phyloP scores from a whole-genome alignment of 768 basidiomycete genomes.

The Boletellus ananas region DNA sequence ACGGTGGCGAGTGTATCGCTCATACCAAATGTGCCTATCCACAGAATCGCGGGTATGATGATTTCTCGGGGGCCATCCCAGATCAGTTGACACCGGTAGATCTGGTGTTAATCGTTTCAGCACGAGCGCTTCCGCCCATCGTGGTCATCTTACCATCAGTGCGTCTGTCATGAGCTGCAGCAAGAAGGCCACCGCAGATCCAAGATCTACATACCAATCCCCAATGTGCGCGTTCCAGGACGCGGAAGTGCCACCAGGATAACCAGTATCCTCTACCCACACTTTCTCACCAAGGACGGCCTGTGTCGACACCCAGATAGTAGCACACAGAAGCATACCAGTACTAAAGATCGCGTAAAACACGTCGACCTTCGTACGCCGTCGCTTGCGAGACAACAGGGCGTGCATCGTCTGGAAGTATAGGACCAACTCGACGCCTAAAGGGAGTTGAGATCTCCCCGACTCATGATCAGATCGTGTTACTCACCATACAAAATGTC shows the following conservation, averaged over 20 bases:
- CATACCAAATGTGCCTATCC: constrained; percentile 27
- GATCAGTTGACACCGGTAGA: constrained; percentile 38
- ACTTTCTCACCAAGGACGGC: constrained; percentile 20
- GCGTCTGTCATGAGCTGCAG: constrained; percentile 37
- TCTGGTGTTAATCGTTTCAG: constrained; percentile 22
- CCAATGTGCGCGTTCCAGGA: constrained; percentile 6
- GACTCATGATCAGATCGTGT: not conserved
- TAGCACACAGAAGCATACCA: constrained; percentile 23
- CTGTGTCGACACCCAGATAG: constrained; percentile 23
- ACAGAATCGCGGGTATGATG: constrained; percentile 18
- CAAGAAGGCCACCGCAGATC: constrained; percentile 24
- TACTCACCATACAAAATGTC: constrained; percentile 12
- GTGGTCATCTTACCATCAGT: constrained; percentile 31
- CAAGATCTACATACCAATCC: constrained; percentile 25
- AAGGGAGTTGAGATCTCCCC: not conserved
- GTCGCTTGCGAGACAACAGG: not conserved
- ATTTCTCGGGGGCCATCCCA: constrained; percentile 22
- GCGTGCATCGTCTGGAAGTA: constrained; percentile 14
- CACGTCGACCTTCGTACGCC: not conserved
- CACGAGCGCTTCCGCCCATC: not conserved
- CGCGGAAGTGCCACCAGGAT: constrained; percentile 27
- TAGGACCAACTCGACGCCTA: not conserved
- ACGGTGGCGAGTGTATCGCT: not conserved
- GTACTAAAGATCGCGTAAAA: constrained; percentile 17
- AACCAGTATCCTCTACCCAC: constrained; percentile 27